phyloP scores from a whole-genome alignment of 1,284 basidiomycete species.

The Ustilago bromivora region DNA sequence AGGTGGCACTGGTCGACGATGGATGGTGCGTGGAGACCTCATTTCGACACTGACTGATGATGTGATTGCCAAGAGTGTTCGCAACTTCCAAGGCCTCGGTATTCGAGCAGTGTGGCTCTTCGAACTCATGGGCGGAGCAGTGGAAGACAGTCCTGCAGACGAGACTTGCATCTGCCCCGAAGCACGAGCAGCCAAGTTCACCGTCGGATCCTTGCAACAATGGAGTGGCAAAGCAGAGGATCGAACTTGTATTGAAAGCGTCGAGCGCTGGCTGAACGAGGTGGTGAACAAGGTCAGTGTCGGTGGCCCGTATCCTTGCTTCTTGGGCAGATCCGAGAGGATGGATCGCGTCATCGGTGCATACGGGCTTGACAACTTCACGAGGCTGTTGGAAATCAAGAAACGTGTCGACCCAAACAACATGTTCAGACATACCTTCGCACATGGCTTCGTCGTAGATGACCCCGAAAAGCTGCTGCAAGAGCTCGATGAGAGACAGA shows the following conservation, averaged over 20 bases:
- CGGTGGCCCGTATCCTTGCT: conserved; percentile 59
- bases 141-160: conserved; percentile 76
- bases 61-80: conserved; percentile 82
- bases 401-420: conserved; percentile 51
- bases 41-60: conserved; percentile 85
- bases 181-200: conserved; percentile 83
- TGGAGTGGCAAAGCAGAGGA: conserved; percentile 87
- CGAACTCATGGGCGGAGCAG: conserved; percentile 83
- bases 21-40: conserved; percentile 63
- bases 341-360: conserved; percentile 52
- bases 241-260: conserved; percentile 80
- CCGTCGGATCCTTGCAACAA: conserved; percentile 88
- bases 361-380: conserved; percentile 56
- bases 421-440: conserved; percentile 59
- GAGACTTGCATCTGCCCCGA: conserved; percentile 77
- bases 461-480: conserved; percentile 26
- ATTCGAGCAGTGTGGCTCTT: conserved; percentile 57
- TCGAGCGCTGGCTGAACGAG: conserved; percentile 75
- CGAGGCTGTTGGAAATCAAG: conserved; percentile 52
- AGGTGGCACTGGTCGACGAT: conserved; percentile 75
- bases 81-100: conserved; percentile 82
- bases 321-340: conserved; percentile 55
- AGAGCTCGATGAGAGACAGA: conserved; percentile 28
- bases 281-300: conserved; percentile 47
- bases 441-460: conserved; percentile 38